Percentiles rank a stretch among this genome's conserved stretches.
Conservation (phyloP, 345 rosid species). For the Xanthoceras sorbifolium region DNA sequence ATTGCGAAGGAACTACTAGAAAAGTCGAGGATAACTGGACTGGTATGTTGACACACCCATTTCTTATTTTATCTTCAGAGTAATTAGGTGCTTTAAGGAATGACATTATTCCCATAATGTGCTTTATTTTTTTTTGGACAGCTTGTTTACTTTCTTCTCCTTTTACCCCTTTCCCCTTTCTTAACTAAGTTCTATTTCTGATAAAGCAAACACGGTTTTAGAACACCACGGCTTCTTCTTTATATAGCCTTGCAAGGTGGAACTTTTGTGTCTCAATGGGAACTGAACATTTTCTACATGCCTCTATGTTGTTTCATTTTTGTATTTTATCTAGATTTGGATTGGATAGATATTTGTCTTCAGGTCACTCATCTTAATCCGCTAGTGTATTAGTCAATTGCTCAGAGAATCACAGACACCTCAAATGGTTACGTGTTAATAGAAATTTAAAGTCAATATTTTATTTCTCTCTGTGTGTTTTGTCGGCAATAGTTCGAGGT, state of each 20-base stretch:
- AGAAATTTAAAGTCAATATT: too few relatives aligned
- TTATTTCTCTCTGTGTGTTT: too few relatives aligned
- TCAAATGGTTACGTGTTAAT: too few relatives aligned
- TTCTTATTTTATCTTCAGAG: background rate
- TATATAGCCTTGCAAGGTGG: too few relatives aligned
- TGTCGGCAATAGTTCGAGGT: background rate
- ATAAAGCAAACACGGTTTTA: background rate
- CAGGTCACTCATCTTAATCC: too few relatives aligned
- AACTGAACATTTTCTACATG: background rate
- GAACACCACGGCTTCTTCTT: background rate
- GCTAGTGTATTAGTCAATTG: too few relatives aligned
- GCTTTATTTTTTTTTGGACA: background rate
- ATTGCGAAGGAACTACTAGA: conserved; percentile 70
- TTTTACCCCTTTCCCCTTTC: background rate
- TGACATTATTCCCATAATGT: too few relatives aligned
- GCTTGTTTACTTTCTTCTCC: background rate
- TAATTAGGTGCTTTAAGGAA: background rate
- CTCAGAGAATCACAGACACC: too few relatives aligned
- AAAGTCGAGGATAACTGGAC: conserved; percentile 86
- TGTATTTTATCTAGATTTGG: too few relatives aligned
- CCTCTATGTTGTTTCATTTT: background rate
- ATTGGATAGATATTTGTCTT: too few relatives aligned
- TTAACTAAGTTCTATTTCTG: too few relatives aligned
- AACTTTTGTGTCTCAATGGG: background rate
- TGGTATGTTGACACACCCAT: conserved; percentile 49